These are phyloP conservation scores for Penicillium salamii DNA, from an alignment of 495 filamentous ascomycete genomes.

Conservation along the genomic window DNA sequence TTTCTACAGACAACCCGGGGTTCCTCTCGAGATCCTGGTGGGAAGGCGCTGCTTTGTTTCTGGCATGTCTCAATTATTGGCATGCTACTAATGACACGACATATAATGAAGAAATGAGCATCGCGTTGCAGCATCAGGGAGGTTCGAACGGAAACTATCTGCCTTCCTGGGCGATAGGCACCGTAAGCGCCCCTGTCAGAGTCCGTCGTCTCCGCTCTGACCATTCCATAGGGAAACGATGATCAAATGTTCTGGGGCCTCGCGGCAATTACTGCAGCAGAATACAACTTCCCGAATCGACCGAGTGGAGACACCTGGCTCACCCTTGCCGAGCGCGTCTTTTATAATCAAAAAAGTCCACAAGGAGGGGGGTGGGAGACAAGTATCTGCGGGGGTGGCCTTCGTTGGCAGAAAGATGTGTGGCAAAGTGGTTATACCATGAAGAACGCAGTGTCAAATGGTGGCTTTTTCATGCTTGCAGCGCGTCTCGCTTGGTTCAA, in stretches of 20 bases:
- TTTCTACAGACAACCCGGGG: conserved; percentile 48
- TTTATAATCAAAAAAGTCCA: conserved; percentile 56
- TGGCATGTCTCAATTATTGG: conserved; percentile 70
- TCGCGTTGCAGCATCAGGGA: conserved; percentile 60
- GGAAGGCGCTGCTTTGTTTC: conserved; percentile 67
- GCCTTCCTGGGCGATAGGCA: conserved; percentile 38
- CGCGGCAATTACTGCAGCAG: conserved; percentile 64
- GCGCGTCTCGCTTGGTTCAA: conserved; percentile 68
- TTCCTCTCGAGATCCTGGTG: conserved; percentile 51
- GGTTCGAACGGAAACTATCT: conserved; percentile 60
- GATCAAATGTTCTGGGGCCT: conserved; percentile 78
- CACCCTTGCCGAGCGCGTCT: conserved; percentile 48
- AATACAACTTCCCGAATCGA: conserved; percentile 65
- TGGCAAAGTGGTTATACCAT: conserved; percentile 73
- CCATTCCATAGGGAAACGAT: conserved; percentile 50
- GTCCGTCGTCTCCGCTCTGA: not conserved
- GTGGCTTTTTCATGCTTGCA: conserved; percentile 71
- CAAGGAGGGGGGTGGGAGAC: conserved; percentile 53
- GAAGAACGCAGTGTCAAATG: conserved; percentile 73
- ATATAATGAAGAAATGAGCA: conserved; percentile 59
- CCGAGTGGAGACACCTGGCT: conserved; percentile 54
- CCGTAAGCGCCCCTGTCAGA: not conserved
- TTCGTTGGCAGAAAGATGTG: conserved; percentile 75
- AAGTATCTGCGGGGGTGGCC: conserved; percentile 64
- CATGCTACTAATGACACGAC: conserved; percentile 62